These are phyloP conservation scores for Lichenothelia convexa DNA, from an alignment of 495 filamentous ascomycete species.

Conservation along the genomic window DNA sequence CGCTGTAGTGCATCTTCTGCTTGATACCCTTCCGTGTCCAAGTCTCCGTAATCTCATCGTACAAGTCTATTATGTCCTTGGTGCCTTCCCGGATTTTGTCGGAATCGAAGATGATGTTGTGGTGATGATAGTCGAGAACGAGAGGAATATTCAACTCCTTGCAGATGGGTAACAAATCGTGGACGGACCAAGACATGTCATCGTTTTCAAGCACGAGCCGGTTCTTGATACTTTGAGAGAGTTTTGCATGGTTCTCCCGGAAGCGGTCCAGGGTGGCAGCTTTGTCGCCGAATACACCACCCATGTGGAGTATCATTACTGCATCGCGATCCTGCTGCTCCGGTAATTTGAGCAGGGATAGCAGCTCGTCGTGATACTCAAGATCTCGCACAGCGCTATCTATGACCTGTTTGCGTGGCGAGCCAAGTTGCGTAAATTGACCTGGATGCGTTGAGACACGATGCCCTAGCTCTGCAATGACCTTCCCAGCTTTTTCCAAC, in stretches of 20 bases:
- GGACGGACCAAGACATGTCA: conserved; percentile 77
- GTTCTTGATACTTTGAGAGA: conserved; percentile 52
- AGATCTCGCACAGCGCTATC: conserved; percentile 62
- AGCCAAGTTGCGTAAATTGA: conserved; percentile 75
- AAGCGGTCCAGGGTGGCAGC: conserved; percentile 65
- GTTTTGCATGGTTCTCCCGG: conserved; percentile 49
- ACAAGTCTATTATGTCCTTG: conserved; percentile 54
- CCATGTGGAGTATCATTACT: conserved; percentile 91
- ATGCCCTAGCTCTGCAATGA: conserved; percentile 67
- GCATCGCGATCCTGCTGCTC: conserved; percentile 72
- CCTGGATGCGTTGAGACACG: conserved; percentile 82
- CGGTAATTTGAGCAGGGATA: conserved; percentile 58
- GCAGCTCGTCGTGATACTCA: conserved; percentile 76
- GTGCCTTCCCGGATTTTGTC: conserved; percentile 66
- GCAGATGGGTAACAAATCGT: conserved; percentile 79
- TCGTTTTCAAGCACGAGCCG: conserved; percentile 88
- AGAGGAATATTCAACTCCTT: conserved; percentile 86
- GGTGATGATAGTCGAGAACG: conserved; percentile 86
- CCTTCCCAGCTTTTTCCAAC: conserved; percentile 55
- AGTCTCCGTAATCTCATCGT: conserved; percentile 58
- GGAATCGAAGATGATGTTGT: conserved; percentile 78
- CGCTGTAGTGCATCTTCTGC: conserved; percentile 94
- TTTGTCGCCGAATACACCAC: conserved; percentile 82
- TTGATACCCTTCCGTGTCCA: conserved; percentile 77
- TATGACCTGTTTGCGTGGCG: conserved; percentile 56